Evolutionary conservation across 352 stramenopile genomes (phyloP).

Genomic region (Phytophthora tubulina): DNA sequence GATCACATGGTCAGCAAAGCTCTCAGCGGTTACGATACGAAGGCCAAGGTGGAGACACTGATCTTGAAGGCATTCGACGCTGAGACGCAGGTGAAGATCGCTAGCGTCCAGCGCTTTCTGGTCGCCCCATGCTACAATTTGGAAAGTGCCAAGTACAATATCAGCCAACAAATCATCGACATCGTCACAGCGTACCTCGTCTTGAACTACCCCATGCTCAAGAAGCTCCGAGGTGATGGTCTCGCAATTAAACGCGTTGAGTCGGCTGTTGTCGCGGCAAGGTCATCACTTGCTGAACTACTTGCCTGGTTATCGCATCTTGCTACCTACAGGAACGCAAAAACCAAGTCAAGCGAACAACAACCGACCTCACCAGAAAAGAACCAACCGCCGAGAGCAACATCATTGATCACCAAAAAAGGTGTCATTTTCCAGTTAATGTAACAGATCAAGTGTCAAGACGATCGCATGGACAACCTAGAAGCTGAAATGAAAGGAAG

Average conservation of each 20-base stretch:
- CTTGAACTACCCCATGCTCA: neutral
- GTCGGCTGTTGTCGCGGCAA: neutral
- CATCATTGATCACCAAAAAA: slow-evolving; percentile 12
- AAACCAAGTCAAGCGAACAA: too few relatives aligned
- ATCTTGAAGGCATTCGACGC: too few relatives aligned
- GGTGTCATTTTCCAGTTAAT: slow-evolving; percentile 13
- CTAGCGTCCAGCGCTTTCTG: neutral
- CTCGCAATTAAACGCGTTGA: neutral
- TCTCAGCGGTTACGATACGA: too few relatives aligned
- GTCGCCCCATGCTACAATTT: neutral
- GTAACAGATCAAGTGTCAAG: slow-evolving; percentile 6
- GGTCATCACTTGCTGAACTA: neutral
- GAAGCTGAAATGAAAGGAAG: neutral
- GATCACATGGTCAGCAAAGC: too few relatives aligned
- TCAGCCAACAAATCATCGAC: neutral
- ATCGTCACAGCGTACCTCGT: neutral
- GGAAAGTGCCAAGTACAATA: neutral
- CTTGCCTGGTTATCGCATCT: slow-evolving; percentile 9
- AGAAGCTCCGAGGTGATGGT: neutral
- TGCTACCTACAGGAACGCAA: too few relatives aligned
- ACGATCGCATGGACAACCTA: slow-evolving; percentile 5
- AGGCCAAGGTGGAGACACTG: too few relatives aligned
- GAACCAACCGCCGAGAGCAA: neutral
- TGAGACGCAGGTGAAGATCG: too few relatives aligned
- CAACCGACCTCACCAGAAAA: neutral